These are phyloP conservation scores for Umbellularia californica DNA, from an alignment of 164 flowering plant genomes.

Conservation along the genomic window DNA sequence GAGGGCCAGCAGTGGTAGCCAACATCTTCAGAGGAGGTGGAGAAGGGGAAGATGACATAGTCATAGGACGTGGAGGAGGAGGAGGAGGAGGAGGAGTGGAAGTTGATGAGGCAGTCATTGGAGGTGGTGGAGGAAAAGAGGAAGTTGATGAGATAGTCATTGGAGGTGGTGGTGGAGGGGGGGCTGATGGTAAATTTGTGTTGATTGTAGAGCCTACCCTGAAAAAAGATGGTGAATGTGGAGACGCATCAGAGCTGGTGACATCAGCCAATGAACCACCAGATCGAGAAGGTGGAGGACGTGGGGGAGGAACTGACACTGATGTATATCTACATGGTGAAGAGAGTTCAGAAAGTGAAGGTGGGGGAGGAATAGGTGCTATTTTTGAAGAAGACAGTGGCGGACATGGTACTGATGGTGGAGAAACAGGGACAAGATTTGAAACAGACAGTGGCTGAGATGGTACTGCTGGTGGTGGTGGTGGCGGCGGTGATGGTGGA, in stretches of 20 bases:
- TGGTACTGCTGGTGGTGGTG: not conserved
- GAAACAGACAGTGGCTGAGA: not conserved
- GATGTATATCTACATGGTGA: conserved; percentile 5
- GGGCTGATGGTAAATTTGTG: not conserved
- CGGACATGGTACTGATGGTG: not conserved
- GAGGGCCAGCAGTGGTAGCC: conserved; percentile 18
- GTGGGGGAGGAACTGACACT: conserved; percentile 17
- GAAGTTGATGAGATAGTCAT: conserved; percentile 16
- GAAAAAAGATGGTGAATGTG: conserved; percentile 15
- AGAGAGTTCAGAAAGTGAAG: conserved; percentile 13
- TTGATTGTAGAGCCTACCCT: not conserved
- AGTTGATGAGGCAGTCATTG: conserved; percentile 14
- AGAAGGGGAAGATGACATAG: conserved; percentile 10
- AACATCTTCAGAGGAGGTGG: conserved; percentile 18
- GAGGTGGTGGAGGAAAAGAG: conserved; percentile 24
- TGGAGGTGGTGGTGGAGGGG: conserved; percentile 13
- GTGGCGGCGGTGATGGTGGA: conserved; percentile 11
- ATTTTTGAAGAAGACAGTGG: not conserved
- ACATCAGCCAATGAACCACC: not conserved
- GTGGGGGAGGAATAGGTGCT: conserved; percentile 15
- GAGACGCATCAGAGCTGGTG: not conserved
- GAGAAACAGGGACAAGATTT: not conserved
- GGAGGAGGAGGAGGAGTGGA: conserved; percentile 29
- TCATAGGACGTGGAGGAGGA: conserved; percentile 36
- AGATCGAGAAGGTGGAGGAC: conserved; percentile 16